Conservation (phyloP, 495 filamentous ascomycete genomes). For the Neurospora cerealis region DNA sequence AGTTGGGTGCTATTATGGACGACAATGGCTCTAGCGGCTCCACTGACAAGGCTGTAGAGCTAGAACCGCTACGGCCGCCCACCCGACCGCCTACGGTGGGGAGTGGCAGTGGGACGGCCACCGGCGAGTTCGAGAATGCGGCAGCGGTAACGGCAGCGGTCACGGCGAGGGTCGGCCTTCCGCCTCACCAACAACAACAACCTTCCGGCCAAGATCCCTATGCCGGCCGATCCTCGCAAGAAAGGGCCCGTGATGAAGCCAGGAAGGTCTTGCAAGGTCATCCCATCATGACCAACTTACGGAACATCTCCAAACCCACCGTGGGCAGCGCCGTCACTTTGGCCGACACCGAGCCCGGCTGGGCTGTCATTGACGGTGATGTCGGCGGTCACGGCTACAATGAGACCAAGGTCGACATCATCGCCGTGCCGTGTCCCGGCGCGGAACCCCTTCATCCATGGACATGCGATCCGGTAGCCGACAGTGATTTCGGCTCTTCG, state of each 20-base stretch:
- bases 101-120: neutral
- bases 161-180: neutral
- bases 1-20: neutral
- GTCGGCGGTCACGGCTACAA: constrained; percentile 32
- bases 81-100: neutral
- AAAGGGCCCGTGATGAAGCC: constrained; percentile 10
- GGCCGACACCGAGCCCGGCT: constrained; percentile 18
- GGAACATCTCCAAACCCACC: neutral
- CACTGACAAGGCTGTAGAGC: neutral
- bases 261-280: neutral
- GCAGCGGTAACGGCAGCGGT: neutral
- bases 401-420: constrained; percentile 36
- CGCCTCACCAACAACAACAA: neutral
- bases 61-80: neutral
- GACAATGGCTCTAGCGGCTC: neutral
- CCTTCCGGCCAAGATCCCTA: neutral
- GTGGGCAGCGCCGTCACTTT: neutral
- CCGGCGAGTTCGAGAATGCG: neutral
- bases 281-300: neutral
- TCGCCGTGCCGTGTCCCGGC: constrained; percentile 36
- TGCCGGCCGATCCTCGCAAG: neutral
- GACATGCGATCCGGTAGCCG: constrained; percentile 27
- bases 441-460: constrained; percentile 36
- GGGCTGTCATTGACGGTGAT: constrained; percentile 32
- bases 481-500: constrained; percentile 22